A percentile compares a stretch with the other conserved stretches of the same genome.
These are phyloP conservation scores for Aotearoamyces nothofagi DNA, from an alignment of 2,329 filamentous ascomycete genomes.

Conservation along the genomic window DNA sequence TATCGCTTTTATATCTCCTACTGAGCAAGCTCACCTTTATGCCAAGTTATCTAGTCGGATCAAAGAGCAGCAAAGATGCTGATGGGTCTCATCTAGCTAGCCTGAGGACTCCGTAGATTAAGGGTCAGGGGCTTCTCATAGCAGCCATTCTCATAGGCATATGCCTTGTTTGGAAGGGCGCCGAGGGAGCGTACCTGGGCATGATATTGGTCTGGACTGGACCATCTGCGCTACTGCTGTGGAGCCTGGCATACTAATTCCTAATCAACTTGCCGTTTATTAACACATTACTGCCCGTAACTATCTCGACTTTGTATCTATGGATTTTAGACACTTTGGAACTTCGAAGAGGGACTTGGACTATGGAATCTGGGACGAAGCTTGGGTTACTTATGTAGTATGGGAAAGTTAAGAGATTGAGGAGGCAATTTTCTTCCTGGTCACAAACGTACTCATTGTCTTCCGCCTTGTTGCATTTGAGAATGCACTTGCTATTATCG, in stretches of 20 bases:
- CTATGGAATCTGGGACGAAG: constrained; percentile 53
- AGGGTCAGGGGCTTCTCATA: constrained; percentile 34
- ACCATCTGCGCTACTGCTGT: constrained; percentile 49
- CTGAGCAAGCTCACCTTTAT: constrained; percentile 48
- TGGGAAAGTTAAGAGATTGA: constrained; percentile 57
- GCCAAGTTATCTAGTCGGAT: constrained; percentile 28
- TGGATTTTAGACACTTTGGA: constrained; percentile 60
- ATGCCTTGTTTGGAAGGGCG: constrained; percentile 27
- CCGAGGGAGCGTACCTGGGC: constrained; percentile 47
- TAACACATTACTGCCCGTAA: constrained; percentile 43
- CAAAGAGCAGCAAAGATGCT: constrained; percentile 9
- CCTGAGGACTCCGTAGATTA: constrained; percentile 19
- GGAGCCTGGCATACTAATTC: constrained; percentile 47
- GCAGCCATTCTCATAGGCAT: constrained; percentile 28
- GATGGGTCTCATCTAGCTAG: too few species aligned
- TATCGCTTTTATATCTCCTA: constrained; percentile 50
- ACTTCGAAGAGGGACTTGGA: constrained; percentile 54
- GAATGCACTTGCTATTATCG: constrained; percentile 48
- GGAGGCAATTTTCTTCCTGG: constrained; percentile 59
- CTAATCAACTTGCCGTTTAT: constrained; percentile 41
- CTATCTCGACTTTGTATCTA: constrained; percentile 50
- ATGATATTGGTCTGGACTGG: constrained; percentile 55
- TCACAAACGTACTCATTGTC: constrained; percentile 54
- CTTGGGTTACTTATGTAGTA: constrained; percentile 41
- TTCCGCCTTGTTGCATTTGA: constrained; percentile 56